These are phyloP conservation scores for Geotrichum restrictum DNA, from an alignment of 1,139 yeast genomes.

Conservation along the genomic window DNA sequence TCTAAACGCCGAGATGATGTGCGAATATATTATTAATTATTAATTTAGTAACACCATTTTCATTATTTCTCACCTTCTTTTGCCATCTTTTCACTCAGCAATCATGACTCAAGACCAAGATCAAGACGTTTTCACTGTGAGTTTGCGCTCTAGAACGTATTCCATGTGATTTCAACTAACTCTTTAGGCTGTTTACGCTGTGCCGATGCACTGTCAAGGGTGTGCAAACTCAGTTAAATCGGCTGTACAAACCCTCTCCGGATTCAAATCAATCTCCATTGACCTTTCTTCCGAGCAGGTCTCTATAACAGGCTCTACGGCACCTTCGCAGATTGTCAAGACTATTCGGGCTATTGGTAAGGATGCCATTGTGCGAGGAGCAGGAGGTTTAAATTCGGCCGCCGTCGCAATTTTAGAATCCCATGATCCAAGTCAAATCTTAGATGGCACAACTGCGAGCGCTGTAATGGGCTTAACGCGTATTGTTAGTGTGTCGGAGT, in stretches of 20 bases:
- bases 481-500: conserved; percentile 61
- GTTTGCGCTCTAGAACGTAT: not conserved
- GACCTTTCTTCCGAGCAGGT: conserved; percentile 58
- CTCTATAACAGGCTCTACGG: conserved; percentile 56
- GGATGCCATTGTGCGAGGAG: conserved; percentile 88
- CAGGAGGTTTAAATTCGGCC: conserved; percentile 82
- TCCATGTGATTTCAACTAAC: not conserved
- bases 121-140: conserved; percentile 9
- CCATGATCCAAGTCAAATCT: conserved; percentile 48
- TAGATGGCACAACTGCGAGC: conserved; percentile 29
- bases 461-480: conserved; percentile 87
- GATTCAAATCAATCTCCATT: conserved; percentile 47
- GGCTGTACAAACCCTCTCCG: conserved; percentile 45
- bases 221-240: conserved; percentile 60
- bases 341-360: conserved; percentile 68
- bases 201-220: conserved; percentile 67
- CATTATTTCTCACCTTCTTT: not conserved
- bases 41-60: too few species aligned
- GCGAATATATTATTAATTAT: not conserved
- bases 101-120: conserved; percentile 11
- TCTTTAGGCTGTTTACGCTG: conserved; percentile 51
- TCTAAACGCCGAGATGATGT: not conserved
- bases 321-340: conserved; percentile 66
- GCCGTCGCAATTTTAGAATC: conserved; percentile 88
- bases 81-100: not conserved